Base-by-base conservation (phyloP, 805 yeast genomes). In the Candida suzukii region DNA sequence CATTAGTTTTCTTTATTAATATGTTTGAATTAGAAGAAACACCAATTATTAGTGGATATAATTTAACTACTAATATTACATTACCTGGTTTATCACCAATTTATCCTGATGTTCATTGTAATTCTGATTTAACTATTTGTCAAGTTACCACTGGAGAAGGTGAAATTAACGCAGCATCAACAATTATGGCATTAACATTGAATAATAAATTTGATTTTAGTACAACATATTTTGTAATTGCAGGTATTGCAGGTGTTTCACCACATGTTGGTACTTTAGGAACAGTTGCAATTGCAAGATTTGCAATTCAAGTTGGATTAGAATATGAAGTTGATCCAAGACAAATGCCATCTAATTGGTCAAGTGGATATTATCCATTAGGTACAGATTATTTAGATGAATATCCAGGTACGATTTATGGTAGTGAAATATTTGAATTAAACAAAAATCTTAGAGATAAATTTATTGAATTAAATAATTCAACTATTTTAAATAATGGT, bases 141-240 rank as follows among this genome's bases (percentile, higher is more conserved):
- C 78, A 76, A 53, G 53, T 78, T 41, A 76, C 82, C 35, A 74
- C 81, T n/a, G 86, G 86, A 41, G 85, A 78, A 61, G 80, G 79
- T 47, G 84, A 79, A 56, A 71, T 77, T 48, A 80, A 80, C 51
- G 85, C 85, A 30, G 84, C 85, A 14, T 47, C 78, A 21, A 66
- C 83, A 20, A 54, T 78, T 43, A 68, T 74, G 33, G 80, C 85
- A 7, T 59, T 80, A 47, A 56, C 72, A 11, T 63, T 76, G 54
- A 66, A 68, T 42, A 77, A 82, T 31, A 51, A 66, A 43, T 78
- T 80, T 46, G 82, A 80, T 53, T 67, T 80, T 39, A 55, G 76
- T 29, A 69, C 73, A 50, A 76, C 85, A 34, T 79, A 77, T 64
- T 80, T 76, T 65, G 49, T 79, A 49, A 63, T 77, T 46, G 79